phyloP scores from a whole-genome alignment of 140 eudicot species.

The Senecio squalidus region DNA sequence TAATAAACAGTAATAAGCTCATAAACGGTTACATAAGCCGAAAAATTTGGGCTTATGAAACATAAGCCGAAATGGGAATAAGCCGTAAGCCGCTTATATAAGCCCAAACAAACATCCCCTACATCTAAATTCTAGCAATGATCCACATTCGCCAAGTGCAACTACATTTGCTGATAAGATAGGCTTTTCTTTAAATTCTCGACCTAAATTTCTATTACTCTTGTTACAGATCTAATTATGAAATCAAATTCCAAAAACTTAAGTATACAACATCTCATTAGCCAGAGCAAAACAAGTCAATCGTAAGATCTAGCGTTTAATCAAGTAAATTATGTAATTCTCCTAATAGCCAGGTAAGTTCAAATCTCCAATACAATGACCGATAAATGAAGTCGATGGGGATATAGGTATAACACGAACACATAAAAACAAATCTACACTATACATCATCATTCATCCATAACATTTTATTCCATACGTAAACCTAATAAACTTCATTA shows the following conservation, averaged over 20 bases:
- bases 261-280: background rate
- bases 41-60: too few species aligned
- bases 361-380: background rate
- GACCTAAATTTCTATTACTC: background rate
- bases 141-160: background rate
- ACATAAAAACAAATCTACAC: background rate
- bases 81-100: too few species aligned
- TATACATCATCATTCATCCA: too few species aligned
- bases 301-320: background rate
- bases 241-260: conserved; percentile 3
- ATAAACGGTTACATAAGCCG: too few species aligned
- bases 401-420: background rate
- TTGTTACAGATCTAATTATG: background rate
- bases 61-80: too few species aligned
- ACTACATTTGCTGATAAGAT: background rate
- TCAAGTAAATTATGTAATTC: background rate
- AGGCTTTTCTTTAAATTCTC: background rate
- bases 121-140: background rate
- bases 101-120: too few species aligned
- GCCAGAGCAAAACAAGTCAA: background rate
- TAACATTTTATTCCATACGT: too few species aligned
- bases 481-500: conserved; percentile 12
- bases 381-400: background rate
- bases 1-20: too few species aligned
- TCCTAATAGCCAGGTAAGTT: background rate